Conservation (phyloP, 2,329 filamentous ascomycete species). For the Fusarium heterosporum region DNA sequence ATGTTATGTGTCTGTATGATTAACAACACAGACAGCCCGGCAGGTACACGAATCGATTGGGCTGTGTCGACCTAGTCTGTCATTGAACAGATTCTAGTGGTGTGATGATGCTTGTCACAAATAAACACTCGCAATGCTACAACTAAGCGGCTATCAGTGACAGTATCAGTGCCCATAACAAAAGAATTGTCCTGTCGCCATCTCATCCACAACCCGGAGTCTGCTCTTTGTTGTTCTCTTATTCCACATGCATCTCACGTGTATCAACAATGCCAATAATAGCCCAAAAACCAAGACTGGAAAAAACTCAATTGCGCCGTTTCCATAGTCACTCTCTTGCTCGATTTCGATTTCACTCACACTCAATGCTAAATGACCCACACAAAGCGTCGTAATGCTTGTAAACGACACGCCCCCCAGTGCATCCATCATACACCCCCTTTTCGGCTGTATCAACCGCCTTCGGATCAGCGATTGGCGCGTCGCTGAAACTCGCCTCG, state of each 20-base stretch:
- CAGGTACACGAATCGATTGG: slow-evolving; percentile 6
- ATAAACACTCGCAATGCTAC: background rate
- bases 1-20: background rate
- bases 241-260: slow-evolving; percentile 15
- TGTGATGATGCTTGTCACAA: slow-evolving; percentile 5
- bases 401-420: slow-evolving; percentile 3
- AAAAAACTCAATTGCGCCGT: background rate
- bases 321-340: no score
- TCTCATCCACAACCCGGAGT: background rate
- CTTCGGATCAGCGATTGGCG: slow-evolving; percentile 38
- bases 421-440: slow-evolving; percentile 12
- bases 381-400: slow-evolving; percentile 38
- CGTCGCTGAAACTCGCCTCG: slow-evolving; percentile 29
- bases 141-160: slow-evolving; percentile 5
- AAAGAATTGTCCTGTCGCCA: background rate
- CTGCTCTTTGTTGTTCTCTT: slow-evolving; percentile 7
- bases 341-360: slow-evolving; percentile 23
- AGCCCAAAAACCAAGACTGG: slow-evolving; percentile 23
- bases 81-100: background rate
- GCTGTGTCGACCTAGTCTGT: background rate
- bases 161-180: slow-evolving; percentile 2
- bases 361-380: slow-evolving; percentile 29
- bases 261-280: slow-evolving; percentile 4
- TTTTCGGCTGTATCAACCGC: slow-evolving; percentile 23
- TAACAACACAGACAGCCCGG: background rate